Base-by-base conservation (phyloP, 306 rosid genomes). In the Abrus precatorius region DNA sequence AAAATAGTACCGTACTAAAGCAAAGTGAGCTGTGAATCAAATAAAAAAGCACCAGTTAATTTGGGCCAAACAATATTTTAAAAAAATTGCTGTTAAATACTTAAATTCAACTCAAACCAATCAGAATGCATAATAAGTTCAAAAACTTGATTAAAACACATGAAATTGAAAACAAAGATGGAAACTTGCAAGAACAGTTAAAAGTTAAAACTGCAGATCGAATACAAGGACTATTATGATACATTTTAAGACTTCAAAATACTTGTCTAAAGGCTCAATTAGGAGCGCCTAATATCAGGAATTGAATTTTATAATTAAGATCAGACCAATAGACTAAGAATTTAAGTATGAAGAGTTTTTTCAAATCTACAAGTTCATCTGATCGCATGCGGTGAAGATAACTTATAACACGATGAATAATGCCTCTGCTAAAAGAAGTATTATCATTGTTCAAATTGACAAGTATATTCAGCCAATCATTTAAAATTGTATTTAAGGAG, bases 101-200 rank as follows among this genome's bases (percentile, higher is more conserved):
- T 20, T 20, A 20, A 20, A 20, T 20, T 20, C 20, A 20, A 20
- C 20, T 10, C 48, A 43, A 74, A 45, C 61, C 66, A 84, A 53
- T 41, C 60, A 69, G 13, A 49, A 47, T 52, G 30, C 27, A 11
- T 1, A 75, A 40, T n/a, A 65, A 7, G 53, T 78, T 69, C n/a
- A 36, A 73, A 48, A 78, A 80, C 87, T 75, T 43, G 36, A 8
- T 43, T 54, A 49, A 56, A 70, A 73, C 56, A 14, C 7, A 8
- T 43, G 34, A 49, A 57, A 40, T 33, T 45, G 45, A 54, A 52
- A 63, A 77, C 52, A 53, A 45, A 50, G 78, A 13, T 8, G 40
- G 4, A 7, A 76, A 50, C 61, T 69, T 13, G 32, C 32, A 27
- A 66, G 57, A 65, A 41, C 59, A 74, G 44, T 29, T 55, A 69